A percentile compares a stretch with the other conserved stretches of the same genome.
Conservation (phyloP, 192 early-diverging fungal genomes). For the Coemansia sp. region DNA sequence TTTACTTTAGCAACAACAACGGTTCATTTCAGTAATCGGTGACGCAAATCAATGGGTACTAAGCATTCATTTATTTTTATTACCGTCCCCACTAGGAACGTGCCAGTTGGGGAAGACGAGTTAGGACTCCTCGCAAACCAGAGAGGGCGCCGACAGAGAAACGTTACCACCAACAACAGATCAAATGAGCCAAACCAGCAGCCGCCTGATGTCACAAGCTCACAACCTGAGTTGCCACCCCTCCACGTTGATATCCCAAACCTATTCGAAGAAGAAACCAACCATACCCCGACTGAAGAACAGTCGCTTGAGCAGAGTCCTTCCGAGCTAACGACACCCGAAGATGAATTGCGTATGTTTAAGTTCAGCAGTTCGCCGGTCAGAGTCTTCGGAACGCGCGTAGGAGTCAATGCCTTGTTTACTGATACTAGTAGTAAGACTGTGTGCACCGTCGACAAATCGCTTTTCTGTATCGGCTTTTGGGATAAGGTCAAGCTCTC, state of each 20-base stretch:
- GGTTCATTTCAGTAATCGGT: too few relatives aligned
- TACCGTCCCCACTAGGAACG: background rate
- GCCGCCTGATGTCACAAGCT: background rate
- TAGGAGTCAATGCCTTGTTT: slow-evolving; percentile 23
- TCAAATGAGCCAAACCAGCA: background rate
- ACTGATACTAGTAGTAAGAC: slow-evolving; percentile 11
- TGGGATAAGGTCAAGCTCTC: slow-evolving; percentile 31
- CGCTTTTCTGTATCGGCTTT: slow-evolving; percentile 45
- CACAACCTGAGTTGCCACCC: background rate
- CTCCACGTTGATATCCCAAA: background rate
- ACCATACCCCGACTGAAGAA: background rate
- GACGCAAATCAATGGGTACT: background rate
- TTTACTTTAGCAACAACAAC: too few relatives aligned
- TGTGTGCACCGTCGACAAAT: slow-evolving; percentile 46
- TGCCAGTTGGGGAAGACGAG: background rate
- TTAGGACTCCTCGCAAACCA: background rate
- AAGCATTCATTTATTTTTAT: background rate
- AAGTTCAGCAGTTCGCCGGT: slow-evolving; percentile 38
- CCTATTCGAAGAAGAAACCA: too few relatives aligned
- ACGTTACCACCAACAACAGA: background rate
- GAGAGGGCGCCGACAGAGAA: background rate
- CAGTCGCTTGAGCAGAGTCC: background rate
- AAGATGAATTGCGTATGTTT: background rate
- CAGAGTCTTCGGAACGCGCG: slow-evolving; percentile 36
- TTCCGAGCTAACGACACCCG: background rate